A percentile compares a stretch with the other conserved stretches of the same genome.
Evolutionary conservation across 1,284 basidiomycete genomes (phyloP).

Genomic region (Heterobasidion occidentale): DNA sequence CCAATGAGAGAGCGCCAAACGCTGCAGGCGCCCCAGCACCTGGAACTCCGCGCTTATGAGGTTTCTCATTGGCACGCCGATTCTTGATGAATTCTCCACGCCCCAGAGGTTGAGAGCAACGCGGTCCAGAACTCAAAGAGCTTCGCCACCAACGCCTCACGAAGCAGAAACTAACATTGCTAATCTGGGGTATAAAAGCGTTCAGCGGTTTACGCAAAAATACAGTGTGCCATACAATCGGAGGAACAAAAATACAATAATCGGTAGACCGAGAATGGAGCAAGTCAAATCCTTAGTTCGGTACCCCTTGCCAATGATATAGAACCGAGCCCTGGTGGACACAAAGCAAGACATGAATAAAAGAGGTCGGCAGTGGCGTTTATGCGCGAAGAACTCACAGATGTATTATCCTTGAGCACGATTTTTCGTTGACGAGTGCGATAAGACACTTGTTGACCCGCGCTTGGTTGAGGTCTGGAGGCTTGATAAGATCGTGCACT

Average conservation of each 20-base stretch:
- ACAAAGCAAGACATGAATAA: no score
- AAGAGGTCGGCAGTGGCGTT: no score
- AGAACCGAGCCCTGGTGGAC: background rate
- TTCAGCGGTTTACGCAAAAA: background rate
- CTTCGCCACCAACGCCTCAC: no score
- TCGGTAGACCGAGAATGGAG: background rate
- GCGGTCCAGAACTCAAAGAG: no score
- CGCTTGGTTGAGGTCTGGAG: slow-evolving; percentile 81
- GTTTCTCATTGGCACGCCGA: no score
- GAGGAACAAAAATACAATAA: background rate
- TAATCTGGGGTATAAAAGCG: no score
- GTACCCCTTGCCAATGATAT: background rate
- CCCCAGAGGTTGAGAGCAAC: no score
- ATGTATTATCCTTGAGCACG: slow-evolving; percentile 68
- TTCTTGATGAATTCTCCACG: no score
- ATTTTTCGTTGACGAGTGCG: slow-evolving; percentile 84
- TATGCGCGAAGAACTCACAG: slow-evolving; percentile 31
- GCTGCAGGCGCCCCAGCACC: no score
- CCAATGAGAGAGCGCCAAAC: no score
- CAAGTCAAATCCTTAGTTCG: background rate
- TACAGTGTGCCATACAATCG: background rate
- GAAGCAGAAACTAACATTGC: no score
- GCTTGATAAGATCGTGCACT: slow-evolving; percentile 77
- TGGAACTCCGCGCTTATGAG: no score
- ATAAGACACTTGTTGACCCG: slow-evolving; percentile 91